Evolutionary conservation across 495 filamentous ascomycete genomes (phyloP), one percentile per base, ranked within the genome.

Genomic region (Penicillium dipodomyicola): DNA sequence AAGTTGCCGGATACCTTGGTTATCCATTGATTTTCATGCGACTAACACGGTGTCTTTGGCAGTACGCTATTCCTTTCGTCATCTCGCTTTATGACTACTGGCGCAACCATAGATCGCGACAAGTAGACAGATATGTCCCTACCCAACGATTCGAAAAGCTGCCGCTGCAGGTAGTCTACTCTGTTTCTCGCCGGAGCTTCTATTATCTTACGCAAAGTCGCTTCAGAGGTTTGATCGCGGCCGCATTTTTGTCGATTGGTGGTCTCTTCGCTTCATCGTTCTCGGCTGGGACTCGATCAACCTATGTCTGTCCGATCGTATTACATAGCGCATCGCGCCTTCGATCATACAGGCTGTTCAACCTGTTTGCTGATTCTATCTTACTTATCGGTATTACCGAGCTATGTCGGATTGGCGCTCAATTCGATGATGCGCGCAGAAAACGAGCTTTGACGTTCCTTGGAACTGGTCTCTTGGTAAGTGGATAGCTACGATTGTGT

Each of bases 291-390:
- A 64, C 60, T 19, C 67, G 65, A 17, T 80, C 79, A 14, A 80
- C 74, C 1, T 79, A 77, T 53, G 77, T 82, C 27, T 82, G 79
- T 58, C 71, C 77, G 19, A 63, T 71, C 8, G 57, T 65, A 12
- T 66, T 67, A 15, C 52, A 65, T 14, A 65, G 62, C 19, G 59
- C 62, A 40, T 49, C 59, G 14, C 58, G 56, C 11, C 47, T 76
- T 15, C 72, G 59, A 10, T 47, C 57, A 3, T 44, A 74, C 20
- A 69, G 62, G 52, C 22, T 71, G 5, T 22, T 69, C 23, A 67
- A 62, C n/a, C 8, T 67, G 9, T 17, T 73, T 6, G 43, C 76
- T 3, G 77, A 81, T 50, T 70, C 58, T 10, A 23, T 65, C 27
- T 57, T 80, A 44, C 48, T 80, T 15, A 64, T 76, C 29, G 63